Conservation (phyloP, 139 green algal genomes). For the Volvox africanus region DNA sequence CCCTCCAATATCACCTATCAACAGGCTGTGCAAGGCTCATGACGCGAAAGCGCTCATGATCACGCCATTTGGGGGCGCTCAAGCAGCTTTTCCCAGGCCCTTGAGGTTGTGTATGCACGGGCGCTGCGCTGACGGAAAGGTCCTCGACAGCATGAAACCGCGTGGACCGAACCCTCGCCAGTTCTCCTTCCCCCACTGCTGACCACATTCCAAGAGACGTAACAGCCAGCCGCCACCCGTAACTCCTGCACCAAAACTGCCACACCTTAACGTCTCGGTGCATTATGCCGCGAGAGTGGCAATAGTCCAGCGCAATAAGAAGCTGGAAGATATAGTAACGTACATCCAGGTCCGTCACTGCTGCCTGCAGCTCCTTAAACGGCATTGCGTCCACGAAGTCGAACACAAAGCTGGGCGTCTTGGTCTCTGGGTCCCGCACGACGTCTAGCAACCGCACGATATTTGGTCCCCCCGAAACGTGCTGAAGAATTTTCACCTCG, state of each 20-base stretch:
- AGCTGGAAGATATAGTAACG: slow-evolving; percentile 97
- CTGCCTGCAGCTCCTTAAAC: slow-evolving; percentile 90
- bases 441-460: slow-evolving; percentile 97
- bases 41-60: too few relatives aligned
- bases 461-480: slow-evolving; percentile 97
- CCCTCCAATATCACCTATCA: too few relatives aligned
- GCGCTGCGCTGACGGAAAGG: too few relatives aligned
- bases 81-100: too few relatives aligned
- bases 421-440: slow-evolving; percentile 94
- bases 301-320: slow-evolving; percentile 96
- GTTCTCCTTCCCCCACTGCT: too few relatives aligned
- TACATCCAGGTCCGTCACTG: slow-evolving; percentile 94
- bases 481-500: slow-evolving; percentile 99
- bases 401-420: slow-evolving; percentile 98
- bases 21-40: too few relatives aligned
- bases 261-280: slow-evolving; percentile 82
- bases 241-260: not conserved
- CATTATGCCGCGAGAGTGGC: slow-evolving; percentile 93
- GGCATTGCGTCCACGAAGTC: slow-evolving; percentile 86
- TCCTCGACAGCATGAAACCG: too few relatives aligned
- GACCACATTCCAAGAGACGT: too few relatives aligned
- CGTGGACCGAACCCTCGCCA: too few relatives aligned
- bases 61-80: too few relatives aligned
- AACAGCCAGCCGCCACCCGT: too few relatives aligned
- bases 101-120: too few relatives aligned